Evolutionary conservation across 2,329 filamentous ascomycete species (phyloP), one percentile per base, ranked within the genome.

Genomic region (Cryphonectria naterciae): DNA sequence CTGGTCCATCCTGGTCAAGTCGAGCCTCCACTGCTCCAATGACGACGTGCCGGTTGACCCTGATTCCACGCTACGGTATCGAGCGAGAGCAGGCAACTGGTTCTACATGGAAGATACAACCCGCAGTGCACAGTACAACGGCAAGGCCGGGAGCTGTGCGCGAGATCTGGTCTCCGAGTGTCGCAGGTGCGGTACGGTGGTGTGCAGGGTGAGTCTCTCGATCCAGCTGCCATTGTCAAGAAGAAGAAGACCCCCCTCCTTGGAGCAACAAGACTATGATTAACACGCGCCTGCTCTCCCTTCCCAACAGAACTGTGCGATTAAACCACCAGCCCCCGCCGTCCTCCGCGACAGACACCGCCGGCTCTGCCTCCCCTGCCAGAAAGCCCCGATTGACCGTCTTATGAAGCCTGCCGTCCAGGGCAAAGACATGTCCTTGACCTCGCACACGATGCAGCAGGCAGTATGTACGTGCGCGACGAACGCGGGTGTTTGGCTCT

Each of bases 141-240:
- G 92, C 67, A 95, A 93, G 80, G 86, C 92, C 39, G 91, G 92
- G 6, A 86, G 87, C 75, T 98, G 95, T 79, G 95, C 95, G 32
- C 87, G 93, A 73, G 95, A 98, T 80, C 88, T 97, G 88, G 95
- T 98, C 6, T 88, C 86, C 58, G 91, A 92, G 75, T 98, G 95
- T 80, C 89, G 93, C 69, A 88, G 91, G 73, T 98, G 95, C 79
- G 88, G 87, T 54, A 89, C 83, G 39, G 86, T 94, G 37, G 89
- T 97, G 69, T 98, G 95, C 80, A 88, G 95, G 81, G 94, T 97
- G 87, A 79, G 88, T 22, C 10, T 10, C 54, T 10, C 22, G 32
- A 7, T n/a, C 41, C n/a, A 25, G 25, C 15, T 11, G 13, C 13
- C 39, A 17, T 5, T 37, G 19, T 17, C 32, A 22, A n/a, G 32